phyloP scores from a whole-genome alignment of 441 rosid species.

The Eruca vesicaria region DNA sequence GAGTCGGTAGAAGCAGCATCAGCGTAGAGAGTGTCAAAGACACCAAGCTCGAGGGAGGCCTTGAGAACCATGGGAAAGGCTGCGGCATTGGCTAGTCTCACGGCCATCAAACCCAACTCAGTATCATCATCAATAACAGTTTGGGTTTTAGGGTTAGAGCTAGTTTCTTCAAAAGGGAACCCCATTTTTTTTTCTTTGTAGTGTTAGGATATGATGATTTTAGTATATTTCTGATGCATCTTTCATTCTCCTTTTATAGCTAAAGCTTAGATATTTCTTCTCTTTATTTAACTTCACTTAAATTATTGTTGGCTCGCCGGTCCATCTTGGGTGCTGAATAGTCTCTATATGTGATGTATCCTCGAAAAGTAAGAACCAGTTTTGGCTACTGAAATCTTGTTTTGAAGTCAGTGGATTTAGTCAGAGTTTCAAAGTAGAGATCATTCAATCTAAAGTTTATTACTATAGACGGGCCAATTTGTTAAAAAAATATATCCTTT shows the following conservation, averaged over 20 bases:
- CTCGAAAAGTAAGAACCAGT: not conserved
- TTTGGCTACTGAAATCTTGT: not conserved
- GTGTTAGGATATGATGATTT: not conserved
- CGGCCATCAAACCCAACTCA: constrained; percentile 8
- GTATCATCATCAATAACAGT: constrained; percentile 7
- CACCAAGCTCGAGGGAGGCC: constrained; percentile 28
- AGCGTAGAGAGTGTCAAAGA: constrained; percentile 28
- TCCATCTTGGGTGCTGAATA: not conserved
- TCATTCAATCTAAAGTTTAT: not conserved
- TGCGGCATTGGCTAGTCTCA: constrained; percentile 19
- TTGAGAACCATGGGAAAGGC: constrained; percentile 39
- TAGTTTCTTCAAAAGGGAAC: constrained; percentile 7
- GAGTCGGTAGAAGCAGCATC: not conserved
- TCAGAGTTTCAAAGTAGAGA: not conserved
- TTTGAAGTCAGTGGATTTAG: not conserved
- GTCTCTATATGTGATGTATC: not conserved
- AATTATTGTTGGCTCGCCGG: not conserved
- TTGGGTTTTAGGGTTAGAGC: not conserved
- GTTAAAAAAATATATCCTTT: not conserved
- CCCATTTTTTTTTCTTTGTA: constrained; percentile 9
- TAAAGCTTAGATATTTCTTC: not conserved
- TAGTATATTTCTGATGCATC: not conserved
- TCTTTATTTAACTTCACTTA: not conserved
- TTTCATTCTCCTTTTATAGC: not conserved
- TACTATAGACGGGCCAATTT: not conserved